phyloP scores from a whole-genome alignment of 2,329 filamentous ascomycete genomes.

The Phaeosphaeriaceae sp. region DNA sequence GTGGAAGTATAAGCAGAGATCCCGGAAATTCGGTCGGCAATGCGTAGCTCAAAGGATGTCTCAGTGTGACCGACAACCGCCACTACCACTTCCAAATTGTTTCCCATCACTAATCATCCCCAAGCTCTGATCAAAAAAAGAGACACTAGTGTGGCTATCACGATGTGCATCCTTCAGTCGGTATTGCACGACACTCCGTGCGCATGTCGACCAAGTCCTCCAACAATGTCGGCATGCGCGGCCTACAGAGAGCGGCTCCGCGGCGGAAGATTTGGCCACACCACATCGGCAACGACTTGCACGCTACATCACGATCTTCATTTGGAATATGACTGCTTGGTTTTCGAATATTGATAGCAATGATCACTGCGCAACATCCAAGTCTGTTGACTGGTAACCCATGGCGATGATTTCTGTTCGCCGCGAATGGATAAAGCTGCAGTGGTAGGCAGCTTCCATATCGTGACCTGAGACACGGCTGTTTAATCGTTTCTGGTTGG shows the following conservation, averaged over 20 bases:
- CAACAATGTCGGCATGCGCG: not conserved
- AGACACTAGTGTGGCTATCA: not conserved
- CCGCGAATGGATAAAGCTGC: not conserved
- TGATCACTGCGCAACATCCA: not conserved
- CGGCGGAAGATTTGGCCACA: not conserved
- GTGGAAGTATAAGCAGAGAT: not conserved
- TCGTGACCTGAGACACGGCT: not conserved
- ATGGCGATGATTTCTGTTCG: not conserved
- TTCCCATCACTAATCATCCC: not conserved
- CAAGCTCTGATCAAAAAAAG: not conserved
- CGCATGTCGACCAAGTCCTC: not conserved
- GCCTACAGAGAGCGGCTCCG: not conserved
- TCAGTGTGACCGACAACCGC: not conserved
- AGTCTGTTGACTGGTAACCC: too few species aligned
- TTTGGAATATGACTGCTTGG: not conserved
- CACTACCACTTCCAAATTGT: not conserved
- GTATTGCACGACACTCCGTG: not conserved
- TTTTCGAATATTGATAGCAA: not conserved
- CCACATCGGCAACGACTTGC: not conserved
- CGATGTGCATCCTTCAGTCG: not conserved
- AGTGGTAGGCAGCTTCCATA: not conserved
- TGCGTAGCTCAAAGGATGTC: not conserved
- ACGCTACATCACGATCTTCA: not conserved
- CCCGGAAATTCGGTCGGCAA: not conserved
- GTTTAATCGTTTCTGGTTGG: not conserved